These are phyloP conservation scores for Fusarium multiceps DNA, from an alignment of 2,329 filamentous ascomycete species.

Conservation along the genomic window DNA sequence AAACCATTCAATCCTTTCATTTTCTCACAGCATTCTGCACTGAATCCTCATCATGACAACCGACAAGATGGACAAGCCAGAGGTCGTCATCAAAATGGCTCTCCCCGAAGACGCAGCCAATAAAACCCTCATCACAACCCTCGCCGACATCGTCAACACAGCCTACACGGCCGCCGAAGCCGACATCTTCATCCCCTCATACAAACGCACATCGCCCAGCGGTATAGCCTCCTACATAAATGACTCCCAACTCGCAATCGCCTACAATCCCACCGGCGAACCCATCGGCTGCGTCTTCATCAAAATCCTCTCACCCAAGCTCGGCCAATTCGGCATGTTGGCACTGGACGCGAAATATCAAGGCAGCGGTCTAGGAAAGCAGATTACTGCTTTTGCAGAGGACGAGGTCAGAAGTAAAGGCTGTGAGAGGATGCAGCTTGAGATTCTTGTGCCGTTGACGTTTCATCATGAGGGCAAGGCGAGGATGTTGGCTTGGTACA, in stretches of 20 bases:
- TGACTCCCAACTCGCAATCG: slow-evolving; percentile 42
- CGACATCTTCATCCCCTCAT: slow-evolving; percentile 45
- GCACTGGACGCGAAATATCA: slow-evolving; percentile 41
- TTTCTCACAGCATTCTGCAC: accelerated
- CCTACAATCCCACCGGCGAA: slow-evolving; percentile 12
- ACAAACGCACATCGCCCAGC: slow-evolving; percentile 39
- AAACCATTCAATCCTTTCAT: accelerated
- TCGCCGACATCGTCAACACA: slow-evolving; percentile 44
- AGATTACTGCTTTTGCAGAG: slow-evolving; percentile 46
- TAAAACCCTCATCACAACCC: slow-evolving; percentile 5
- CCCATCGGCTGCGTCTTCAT: slow-evolving; percentile 46
- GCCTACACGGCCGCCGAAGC: slow-evolving; percentile 44
- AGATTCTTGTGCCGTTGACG: slow-evolving; percentile 45
- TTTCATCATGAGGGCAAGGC: slow-evolving; percentile 45
- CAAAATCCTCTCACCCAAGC: slow-evolving; percentile 31
- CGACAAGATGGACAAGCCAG: background rate
- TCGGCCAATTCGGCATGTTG: slow-evolving; percentile 48
- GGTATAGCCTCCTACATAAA: slow-evolving; percentile 42
- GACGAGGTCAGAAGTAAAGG: slow-evolving; percentile 42
- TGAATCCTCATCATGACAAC: accelerated
- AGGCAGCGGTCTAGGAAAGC: slow-evolving; percentile 42
- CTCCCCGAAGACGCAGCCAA: slow-evolving; percentile 33
- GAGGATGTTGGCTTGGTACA: slow-evolving; percentile 46
- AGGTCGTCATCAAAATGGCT: slow-evolving; percentile 39
- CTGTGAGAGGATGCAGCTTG: slow-evolving; percentile 46